phyloP scores from a whole-genome alignment of 2,329 filamentous ascomycete genomes.

The Botrytis hyacinthi region DNA sequence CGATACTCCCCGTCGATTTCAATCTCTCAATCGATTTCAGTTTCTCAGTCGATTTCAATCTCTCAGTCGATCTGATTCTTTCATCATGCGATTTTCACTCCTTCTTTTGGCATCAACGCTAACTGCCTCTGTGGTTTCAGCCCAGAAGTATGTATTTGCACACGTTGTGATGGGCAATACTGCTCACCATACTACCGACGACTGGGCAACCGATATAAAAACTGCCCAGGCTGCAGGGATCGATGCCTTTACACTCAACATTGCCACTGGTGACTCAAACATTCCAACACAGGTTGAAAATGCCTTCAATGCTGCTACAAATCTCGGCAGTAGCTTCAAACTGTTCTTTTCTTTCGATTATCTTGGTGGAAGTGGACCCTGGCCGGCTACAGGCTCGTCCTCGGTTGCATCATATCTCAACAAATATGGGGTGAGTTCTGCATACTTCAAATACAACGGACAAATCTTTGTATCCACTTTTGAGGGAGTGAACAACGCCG shows the following conservation, averaged over 20 bases:
- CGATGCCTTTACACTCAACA: slow-evolving; percentile 42
- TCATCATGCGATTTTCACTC: slow-evolving; percentile 20
- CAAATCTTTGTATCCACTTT: slow-evolving; percentile 52
- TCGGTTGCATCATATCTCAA: slow-evolving; percentile 36
- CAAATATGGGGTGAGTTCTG: slow-evolving; percentile 36
- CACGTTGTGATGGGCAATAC: slow-evolving; percentile 40
- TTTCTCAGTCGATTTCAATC: not conserved
- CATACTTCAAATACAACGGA: slow-evolving; percentile 42
- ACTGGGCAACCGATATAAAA: slow-evolving; percentile 39
- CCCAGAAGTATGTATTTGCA: slow-evolving; percentile 35
- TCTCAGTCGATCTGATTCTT: not conserved
- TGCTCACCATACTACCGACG: slow-evolving; percentile 34
- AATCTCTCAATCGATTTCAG: not conserved
- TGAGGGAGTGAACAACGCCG: slow-evolving; percentile 45
- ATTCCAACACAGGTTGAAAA: slow-evolving; percentile 40
- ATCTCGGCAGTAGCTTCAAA: slow-evolving; percentile 30
- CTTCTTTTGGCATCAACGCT: slow-evolving; percentile 21
- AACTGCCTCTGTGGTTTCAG: slow-evolving; percentile 20
- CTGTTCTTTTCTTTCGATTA: slow-evolving; percentile 41
- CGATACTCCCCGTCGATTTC: not conserved
- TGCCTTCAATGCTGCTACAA: slow-evolving; percentile 39
- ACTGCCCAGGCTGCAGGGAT: slow-evolving; percentile 41
- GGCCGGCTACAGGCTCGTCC: slow-evolving; percentile 33
- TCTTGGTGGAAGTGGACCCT: slow-evolving; percentile 32
- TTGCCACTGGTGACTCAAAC: slow-evolving; percentile 36